phyloP scores from a whole-genome alignment of 2,329 filamentous ascomycete species.

The Dactylellina drechsleri region DNA sequence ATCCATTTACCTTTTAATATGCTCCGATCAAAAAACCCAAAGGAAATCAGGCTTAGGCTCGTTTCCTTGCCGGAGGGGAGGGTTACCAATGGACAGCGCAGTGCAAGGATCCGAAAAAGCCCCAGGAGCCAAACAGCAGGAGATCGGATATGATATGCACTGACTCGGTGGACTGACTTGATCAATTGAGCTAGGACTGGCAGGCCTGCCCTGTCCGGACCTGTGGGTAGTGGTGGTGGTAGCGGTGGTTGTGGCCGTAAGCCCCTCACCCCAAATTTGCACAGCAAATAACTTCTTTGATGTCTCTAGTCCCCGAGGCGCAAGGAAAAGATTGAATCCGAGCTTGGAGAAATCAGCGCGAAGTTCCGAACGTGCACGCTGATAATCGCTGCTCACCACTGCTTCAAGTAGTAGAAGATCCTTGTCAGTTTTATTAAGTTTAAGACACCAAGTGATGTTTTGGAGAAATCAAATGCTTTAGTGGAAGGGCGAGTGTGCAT shows the following conservation, averaged over 20 bases:
- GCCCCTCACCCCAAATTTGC: slow-evolving; percentile 48
- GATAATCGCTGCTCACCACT: slow-evolving; percentile 32
- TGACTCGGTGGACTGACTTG: slow-evolving; percentile 37
- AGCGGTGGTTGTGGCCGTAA: slow-evolving; percentile 39
- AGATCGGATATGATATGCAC: slow-evolving; percentile 50
- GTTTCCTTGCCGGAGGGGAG: slow-evolving; percentile 26
- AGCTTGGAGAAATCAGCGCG: slow-evolving; percentile 40
- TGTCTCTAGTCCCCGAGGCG: background rate
- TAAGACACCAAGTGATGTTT: no score
- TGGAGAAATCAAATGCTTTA: background rate
- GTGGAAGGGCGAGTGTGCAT: no score
- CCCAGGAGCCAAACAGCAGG: slow-evolving; percentile 20
- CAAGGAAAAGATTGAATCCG: slow-evolving; percentile 15
- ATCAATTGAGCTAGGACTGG: slow-evolving; percentile 22
- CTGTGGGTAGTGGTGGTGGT: slow-evolving; percentile 7
- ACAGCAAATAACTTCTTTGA: slow-evolving; percentile 29
- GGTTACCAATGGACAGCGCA: slow-evolving; percentile 25
- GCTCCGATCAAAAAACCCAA: slow-evolving; percentile 33
- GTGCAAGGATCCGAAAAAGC: slow-evolving; percentile 22
- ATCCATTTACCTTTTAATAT: slow-evolving; percentile 53
- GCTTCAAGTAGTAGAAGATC: slow-evolving; percentile 4
- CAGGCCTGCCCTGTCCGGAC: slow-evolving; percentile 30
- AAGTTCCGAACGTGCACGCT: slow-evolving; percentile 54
- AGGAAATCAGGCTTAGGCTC: slow-evolving; percentile 38
- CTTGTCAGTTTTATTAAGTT: slow-evolving; percentile 28